Conservation (phyloP, 2,329 filamentous ascomycete species). For the Penicillium sp. region DNA sequence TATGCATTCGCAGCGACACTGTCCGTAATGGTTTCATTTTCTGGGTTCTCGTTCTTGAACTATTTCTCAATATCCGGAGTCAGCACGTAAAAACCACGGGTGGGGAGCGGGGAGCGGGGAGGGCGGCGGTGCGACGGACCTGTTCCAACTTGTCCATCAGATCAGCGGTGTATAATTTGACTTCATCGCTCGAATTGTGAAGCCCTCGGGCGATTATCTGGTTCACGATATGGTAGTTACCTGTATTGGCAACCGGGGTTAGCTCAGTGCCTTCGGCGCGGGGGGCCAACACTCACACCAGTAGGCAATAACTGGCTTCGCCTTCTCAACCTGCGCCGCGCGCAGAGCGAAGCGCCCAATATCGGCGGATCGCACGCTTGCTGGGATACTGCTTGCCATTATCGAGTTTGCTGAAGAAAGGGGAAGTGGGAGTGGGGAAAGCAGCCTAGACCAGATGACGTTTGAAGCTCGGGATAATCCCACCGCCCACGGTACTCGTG, state of each 20-base stretch:
- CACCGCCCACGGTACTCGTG: constrained; percentile 22
- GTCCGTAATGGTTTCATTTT: constrained; percentile 81
- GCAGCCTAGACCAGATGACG: constrained; percentile 20
- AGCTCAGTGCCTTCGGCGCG: constrained; percentile 9
- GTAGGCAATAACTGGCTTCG: constrained; percentile 87
- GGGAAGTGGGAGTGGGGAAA: constrained; percentile 4
- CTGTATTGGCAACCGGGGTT: constrained; percentile 46
- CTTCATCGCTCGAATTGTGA: constrained; percentile 75
- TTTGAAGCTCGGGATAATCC: constrained; percentile 17
- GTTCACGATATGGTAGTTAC: constrained; percentile 89
- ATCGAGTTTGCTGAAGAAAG: constrained; percentile 14
- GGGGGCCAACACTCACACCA: constrained; percentile 70
- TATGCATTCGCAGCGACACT: constrained; percentile 86
- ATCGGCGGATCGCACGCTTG: constrained; percentile 74
- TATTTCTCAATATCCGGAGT: constrained; percentile 32
- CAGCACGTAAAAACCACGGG: not conserved
- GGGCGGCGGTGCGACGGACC: constrained; percentile 45
- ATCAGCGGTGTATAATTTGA: constrained; percentile 74
- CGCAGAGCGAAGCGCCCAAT: constrained; percentile 81
- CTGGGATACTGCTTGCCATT: constrained; percentile 74
- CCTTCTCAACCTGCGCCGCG: constrained; percentile 77
- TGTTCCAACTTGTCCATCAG: constrained; percentile 91
- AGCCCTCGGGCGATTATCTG: constrained; percentile 81
- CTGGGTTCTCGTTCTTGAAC: constrained; percentile 70
- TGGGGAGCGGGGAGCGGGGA: not conserved